Conservation (phyloP, 495 filamentous ascomycete species). For the Penicillium dipodomyicola region DNA sequence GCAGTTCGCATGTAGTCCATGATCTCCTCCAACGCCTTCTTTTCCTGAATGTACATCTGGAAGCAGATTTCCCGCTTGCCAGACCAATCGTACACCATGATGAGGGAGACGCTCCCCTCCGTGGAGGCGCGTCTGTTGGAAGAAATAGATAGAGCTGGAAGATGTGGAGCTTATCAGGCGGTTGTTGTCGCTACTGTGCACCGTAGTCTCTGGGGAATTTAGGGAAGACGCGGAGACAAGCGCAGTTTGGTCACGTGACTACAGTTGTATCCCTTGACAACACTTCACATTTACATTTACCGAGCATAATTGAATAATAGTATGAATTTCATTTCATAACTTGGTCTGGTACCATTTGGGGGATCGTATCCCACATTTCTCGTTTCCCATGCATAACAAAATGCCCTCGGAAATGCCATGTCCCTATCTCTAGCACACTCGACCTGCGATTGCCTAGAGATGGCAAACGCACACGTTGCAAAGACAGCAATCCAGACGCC, state of each 20-base stretch:
- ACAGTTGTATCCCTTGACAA: neutral
- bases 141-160: slow-evolving; percentile 14
- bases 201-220: slow-evolving; percentile 30
- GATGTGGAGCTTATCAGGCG: slow-evolving; percentile 31
- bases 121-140: slow-evolving; percentile 33
- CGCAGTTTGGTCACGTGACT: slow-evolving; percentile 29
- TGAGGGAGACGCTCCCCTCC: slow-evolving; percentile 28
- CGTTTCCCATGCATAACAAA: slow-evolving; percentile 7
- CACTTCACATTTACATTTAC: neutral
- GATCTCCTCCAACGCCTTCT: slow-evolving; percentile 64
- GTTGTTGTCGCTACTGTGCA: slow-evolving; percentile 42
- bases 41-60: slow-evolving; percentile 71
- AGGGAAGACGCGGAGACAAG: slow-evolving; percentile 15
- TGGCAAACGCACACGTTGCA: slow-evolving; percentile 2
- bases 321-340: slow-evolving; percentile 6
- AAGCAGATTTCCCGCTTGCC: slow-evolving; percentile 65
- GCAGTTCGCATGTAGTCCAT: slow-evolving; percentile 59
- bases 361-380: slow-evolving; percentile 6
- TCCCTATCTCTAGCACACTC: slow-evolving; percentile 5
- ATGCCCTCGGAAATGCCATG: slow-evolving; percentile 4
- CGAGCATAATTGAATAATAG: neutral
- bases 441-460: slow-evolving; percentile 8
- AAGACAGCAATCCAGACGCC: slow-evolving; percentile 10
- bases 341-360: neutral
- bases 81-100: slow-evolving; percentile 76